Conservation (phyloP, 1,284 basidiomycete species). For the Paramarasmius palmivorus region DNA sequence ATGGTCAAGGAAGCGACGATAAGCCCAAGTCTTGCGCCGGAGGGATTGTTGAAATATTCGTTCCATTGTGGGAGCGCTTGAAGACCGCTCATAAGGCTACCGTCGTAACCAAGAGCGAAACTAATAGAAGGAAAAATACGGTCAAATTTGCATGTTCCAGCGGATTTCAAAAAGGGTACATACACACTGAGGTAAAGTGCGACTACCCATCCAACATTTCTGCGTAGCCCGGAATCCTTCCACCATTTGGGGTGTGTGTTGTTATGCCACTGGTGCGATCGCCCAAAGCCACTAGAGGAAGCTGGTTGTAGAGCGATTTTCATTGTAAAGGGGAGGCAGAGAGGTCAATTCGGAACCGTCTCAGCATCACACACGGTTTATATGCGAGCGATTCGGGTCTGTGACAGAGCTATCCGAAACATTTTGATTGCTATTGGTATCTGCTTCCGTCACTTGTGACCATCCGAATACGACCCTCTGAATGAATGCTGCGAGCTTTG, state of each 20-base stretch:
- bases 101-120: not conserved
- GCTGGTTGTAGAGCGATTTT: too few relatives aligned
- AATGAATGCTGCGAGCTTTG: too few relatives aligned
- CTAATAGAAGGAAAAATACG: too few relatives aligned
- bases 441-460: too few relatives aligned
- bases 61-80: not conserved
- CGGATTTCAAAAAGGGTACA: not conserved
- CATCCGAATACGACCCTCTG: too few relatives aligned
- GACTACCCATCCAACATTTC: not conserved
- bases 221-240: not conserved
- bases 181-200: not conserved
- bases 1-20: not conserved
- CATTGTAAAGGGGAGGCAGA: too few relatives aligned
- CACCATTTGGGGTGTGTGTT: conserved; percentile 2
- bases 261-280: not conserved
- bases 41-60: not conserved
- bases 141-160: too few relatives aligned
- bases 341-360: too few relatives aligned
- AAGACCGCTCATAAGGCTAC: not conserved
- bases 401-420: too few relatives aligned
- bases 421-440: too few relatives aligned
- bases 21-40: not conserved
- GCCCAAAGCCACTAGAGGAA: not conserved
- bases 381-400: too few relatives aligned
- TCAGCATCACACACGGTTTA: too few relatives aligned